Evolutionary conservation across 805 yeast genomes (phyloP), one percentile per base, ranked within the genome.

Genomic region (Metschnikowia shivogae): DNA sequence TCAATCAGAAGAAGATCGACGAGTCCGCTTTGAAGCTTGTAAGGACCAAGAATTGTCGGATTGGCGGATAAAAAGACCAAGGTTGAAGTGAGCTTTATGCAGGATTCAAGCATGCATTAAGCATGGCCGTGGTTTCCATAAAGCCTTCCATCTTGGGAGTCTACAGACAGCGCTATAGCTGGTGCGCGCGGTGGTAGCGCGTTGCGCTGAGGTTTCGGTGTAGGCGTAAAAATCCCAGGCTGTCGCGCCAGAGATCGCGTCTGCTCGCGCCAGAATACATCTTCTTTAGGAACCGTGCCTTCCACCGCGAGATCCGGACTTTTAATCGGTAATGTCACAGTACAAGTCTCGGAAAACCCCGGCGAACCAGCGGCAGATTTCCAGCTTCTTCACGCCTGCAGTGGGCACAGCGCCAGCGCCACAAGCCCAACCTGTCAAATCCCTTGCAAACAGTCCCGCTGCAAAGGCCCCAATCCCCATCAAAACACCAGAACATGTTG

Each of bases 321-420:
- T 4, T 5, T 7, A 2, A n/a, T 12, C 12, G 13, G 4, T 29
- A 10, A 49, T 38, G 53, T 34, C 52, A 12, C 42, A 49, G 17
- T 44, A 50, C 29, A 50, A 43, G 29, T 44, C 53, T 7, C 35
- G 54, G 14, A 50, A 50, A 31, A 41, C 44, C 3, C 45, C 29
- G 32, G 42, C 43, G 32, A 53, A 43, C 40, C 72, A 66, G 53
- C 46, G 55, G 39, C 55, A 50, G 44, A 64, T 67, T 12, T 52
- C 65, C 6, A 60, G 60, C 41, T 67, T 65, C 53, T 67, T 66
- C 37, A 42, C 44, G 28, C 49, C 49, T 3, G 40, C 35, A 19
- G 14, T 42, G 22, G 36, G 44, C 12, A 34, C 48, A 26, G 31
- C 8, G 8, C 4, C 26, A 22, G 38, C 34, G 34, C 43, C 35